Conservation (phyloP, 768 basidiomycete genomes). For the Boletus vinaceobasis region DNA sequence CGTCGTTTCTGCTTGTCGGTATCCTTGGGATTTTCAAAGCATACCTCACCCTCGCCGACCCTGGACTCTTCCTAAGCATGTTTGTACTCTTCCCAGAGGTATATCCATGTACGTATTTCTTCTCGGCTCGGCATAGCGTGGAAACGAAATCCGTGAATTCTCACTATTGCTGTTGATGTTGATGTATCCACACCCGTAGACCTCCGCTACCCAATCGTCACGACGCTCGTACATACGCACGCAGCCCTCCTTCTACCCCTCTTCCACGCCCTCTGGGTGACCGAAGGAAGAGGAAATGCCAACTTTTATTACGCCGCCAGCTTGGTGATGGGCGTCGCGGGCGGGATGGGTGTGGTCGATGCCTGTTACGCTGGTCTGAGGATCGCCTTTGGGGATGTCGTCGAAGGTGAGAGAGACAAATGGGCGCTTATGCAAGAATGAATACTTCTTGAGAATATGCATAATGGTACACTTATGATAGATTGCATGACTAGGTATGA, state of each 20-base stretch:
- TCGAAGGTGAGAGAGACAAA: slow-evolving; percentile 36
- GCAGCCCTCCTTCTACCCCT: slow-evolving; percentile 83
- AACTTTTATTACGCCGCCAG: slow-evolving; percentile 98
- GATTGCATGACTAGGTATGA: not conserved
- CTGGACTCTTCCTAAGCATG: slow-evolving; percentile 81
- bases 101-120: slow-evolving; percentile 61
- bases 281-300: slow-evolving; percentile 90
- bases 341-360: slow-evolving; percentile 81
- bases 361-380: slow-evolving; percentile 80
- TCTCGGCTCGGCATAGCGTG: not conserved
- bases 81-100: slow-evolving; percentile 80
- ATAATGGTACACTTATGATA: not conserved
- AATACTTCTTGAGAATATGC: not conserved
- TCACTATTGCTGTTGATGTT: not conserved
- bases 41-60: slow-evolving; percentile 88
- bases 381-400: slow-evolving; percentile 58
- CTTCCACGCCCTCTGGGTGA: slow-evolving; percentile 90
- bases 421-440: slow-evolving; percentile 31
- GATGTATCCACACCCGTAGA: slow-evolving; percentile 43
- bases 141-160: not conserved
- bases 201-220: slow-evolving; percentile 81
- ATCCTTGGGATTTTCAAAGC: slow-evolving; percentile 84
- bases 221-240: slow-evolving; percentile 77
- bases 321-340: slow-evolving; percentile 86
- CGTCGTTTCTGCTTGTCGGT: slow-evolving; percentile 70